Base-by-base conservation (phyloP, 148 eudicot genomes). In the Silene uniflora region DNA sequence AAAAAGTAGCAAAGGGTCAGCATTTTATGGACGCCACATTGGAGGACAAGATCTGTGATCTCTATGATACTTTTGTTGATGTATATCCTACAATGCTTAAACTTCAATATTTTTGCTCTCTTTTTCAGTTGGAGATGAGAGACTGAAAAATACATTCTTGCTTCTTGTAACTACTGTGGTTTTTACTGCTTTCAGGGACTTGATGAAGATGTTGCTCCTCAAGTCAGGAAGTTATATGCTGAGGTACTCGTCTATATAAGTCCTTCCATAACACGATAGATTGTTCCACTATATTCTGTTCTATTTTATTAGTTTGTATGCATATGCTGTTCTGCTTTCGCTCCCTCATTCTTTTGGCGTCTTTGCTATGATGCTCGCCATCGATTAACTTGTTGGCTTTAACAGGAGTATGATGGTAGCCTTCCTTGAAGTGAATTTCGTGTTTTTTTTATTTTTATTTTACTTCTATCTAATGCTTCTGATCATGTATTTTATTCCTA, bases 41-140 rank as follows among this genome's bases (percentile, higher is more conserved):
- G 80, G 99, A 96, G 82, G 97, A 91, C 82, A 92, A 87, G 85
- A 89, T 96, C 56, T 92, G 99, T 80, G 97, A 96, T 83, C 96
- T 96, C 65, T 92, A 96, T 81, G 97, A 96, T 78, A 89, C 87
- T 65, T 92, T 83, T 76, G 84, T 96, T 79, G 97, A 96, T 72
- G 99, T 92, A 89, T 65, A 58, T 21, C 32, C 76, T 76, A 62
- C 62, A 68, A 23, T 52, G 12, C 71, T 62, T 46, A 23, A 27
- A 64, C 68, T 46, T 44, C 9, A 23, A 8, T 23, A 25, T 19
- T 46, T 19, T 17, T n/a, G 11, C 56, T 52, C 56, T 72, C 75
- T 16, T 35, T 46, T 73, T 62, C 52, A 52, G 21, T 14, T 49
- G n/a, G 16, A 35, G 32, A 60, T 35, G 35, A 69, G 13, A 27